Conservation (phyloP, 306 rosid genomes). For the Hippophae rhamnoides region DNA sequence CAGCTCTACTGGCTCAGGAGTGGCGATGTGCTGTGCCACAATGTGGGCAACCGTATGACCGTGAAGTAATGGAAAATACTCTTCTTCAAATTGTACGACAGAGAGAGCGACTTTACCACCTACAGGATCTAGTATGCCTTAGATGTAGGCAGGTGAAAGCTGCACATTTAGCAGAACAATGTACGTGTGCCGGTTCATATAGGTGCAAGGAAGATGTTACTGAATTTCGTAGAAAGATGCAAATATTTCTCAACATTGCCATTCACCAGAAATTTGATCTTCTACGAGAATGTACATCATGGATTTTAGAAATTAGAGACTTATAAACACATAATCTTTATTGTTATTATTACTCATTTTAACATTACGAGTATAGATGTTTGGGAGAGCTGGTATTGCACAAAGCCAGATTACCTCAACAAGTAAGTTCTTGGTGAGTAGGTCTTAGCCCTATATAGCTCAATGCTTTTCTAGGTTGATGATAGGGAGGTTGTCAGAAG, state of each 20-base stretch:
- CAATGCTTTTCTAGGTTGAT: too few species aligned
- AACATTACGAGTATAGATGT: not conserved
- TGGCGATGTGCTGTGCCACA: slow-evolving; percentile 83
- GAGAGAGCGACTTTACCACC: slow-evolving; percentile 73
- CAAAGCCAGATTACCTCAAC: too few species aligned
- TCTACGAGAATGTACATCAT: slow-evolving; percentile 64
- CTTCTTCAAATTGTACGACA: slow-evolving; percentile 74
- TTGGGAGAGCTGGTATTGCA: not conserved
- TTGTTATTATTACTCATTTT: not conserved
- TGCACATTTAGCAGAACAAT: slow-evolving; percentile 76
- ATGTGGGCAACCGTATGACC: slow-evolving; percentile 84
- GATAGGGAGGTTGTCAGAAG: too few species aligned
- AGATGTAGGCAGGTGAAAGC: slow-evolving; percentile 74
- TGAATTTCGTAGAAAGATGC: slow-evolving; percentile 52
- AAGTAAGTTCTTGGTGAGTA: too few species aligned
- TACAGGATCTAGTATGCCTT: slow-evolving; percentile 66
- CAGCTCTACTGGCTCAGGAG: slow-evolving; percentile 50
- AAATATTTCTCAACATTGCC: slow-evolving; percentile 52
- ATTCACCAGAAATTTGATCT: slow-evolving; percentile 71
- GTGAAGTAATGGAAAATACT: slow-evolving; percentile 64
- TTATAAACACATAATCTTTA: not conserved
- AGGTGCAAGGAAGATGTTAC: slow-evolving; percentile 51
- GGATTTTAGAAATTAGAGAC: slow-evolving; percentile 53
- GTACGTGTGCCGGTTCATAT: slow-evolving; percentile 73
- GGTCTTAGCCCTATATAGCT: too few species aligned